These are phyloP conservation scores for Venturia oleaginea DNA, from an alignment of 2,329 filamentous ascomycete species.

Conservation along the genomic window DNA sequence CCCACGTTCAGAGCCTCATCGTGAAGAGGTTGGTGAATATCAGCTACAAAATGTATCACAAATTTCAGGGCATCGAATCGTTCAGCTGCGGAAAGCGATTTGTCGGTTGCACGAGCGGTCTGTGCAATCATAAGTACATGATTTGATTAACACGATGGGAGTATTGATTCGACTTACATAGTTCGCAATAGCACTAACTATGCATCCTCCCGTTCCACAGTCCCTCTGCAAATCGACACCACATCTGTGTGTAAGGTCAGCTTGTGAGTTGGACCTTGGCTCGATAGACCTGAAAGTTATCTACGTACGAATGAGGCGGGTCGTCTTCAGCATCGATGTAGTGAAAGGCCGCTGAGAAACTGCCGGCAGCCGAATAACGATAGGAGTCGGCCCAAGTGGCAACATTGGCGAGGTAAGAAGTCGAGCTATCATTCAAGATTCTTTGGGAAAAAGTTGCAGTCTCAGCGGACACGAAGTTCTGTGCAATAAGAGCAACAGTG, in stretches of 20 bases:
- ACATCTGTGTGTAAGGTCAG: conserved; percentile 19
- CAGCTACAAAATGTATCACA: conserved; percentile 53
- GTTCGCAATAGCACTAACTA: conserved; percentile 46
- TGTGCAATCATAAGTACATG: conserved; percentile 13
- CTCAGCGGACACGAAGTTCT: conserved; percentile 35
- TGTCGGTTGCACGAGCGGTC: conserved; percentile 30
- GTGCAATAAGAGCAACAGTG: conserved; percentile 46
- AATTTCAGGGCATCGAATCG: conserved; percentile 39
- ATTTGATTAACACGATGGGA: neutral
- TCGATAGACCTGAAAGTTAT: neutral
- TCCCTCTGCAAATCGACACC: conserved; percentile 43
- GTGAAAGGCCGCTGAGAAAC: conserved; percentile 39
- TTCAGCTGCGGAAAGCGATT: conserved; percentile 23
- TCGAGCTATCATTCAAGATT: conserved; percentile 34
- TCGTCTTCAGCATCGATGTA: conserved; percentile 35
- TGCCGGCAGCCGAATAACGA: conserved; percentile 38
- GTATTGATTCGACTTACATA: conserved; percentile 25
- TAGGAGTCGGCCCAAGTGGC: conserved; percentile 48
- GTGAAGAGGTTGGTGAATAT: conserved; percentile 65
- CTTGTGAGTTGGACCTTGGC: neutral
- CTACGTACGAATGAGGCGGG: conserved; percentile 33
- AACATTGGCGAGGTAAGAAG: conserved; percentile 41
- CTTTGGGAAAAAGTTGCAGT: conserved; percentile 37
- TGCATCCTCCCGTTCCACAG: conserved; percentile 40
- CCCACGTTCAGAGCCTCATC: conserved; percentile 38